A percentile compares a stretch with the other conserved stretches of the same genome.
These are phyloP conservation scores for Penicillium concentricum DNA, from an alignment of 2,329 filamentous ascomycete genomes.

Conservation along the genomic window DNA sequence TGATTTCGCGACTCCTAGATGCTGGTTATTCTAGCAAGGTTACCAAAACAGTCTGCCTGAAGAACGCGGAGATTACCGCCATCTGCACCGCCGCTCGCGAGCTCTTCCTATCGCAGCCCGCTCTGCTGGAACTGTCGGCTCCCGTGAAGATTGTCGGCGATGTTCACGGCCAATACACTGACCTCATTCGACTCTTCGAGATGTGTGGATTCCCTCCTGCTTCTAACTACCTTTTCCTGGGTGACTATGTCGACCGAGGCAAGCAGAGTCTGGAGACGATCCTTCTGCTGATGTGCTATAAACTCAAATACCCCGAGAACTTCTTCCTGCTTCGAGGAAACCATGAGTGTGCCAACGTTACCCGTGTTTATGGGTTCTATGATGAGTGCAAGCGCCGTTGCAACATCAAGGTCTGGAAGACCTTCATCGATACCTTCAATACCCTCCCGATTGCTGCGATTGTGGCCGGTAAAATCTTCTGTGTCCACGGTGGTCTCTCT, in stretches of 20 bases:
- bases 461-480: constrained; percentile 96
- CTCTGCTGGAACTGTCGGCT: constrained; percentile 84
- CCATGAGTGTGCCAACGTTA: constrained; percentile 96
- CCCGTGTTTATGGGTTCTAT: constrained; percentile 94
- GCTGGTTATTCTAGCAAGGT: constrained; percentile 95
- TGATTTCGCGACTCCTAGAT: constrained; percentile 91
- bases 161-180: constrained; percentile 94
- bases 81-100: constrained; percentile 89
- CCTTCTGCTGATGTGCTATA: constrained; percentile 88
- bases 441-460: constrained; percentile 93
- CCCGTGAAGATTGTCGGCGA: constrained; percentile 98
- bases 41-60: constrained; percentile 94
- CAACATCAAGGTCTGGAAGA: constrained; percentile 98
- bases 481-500: constrained; percentile 91
- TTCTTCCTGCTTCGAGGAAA: constrained; percentile 94
- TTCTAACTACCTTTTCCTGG: constrained; percentile 89
- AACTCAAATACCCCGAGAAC: constrained; percentile 95
- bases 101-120: constrained; percentile 85
- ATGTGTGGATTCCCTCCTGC: constrained; percentile 96
- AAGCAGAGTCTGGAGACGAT: constrained; percentile 97
- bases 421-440: constrained; percentile 95
- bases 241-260: constrained; percentile 93
- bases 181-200: constrained; percentile 94
- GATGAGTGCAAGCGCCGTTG: constrained; percentile 95
- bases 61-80: constrained; percentile 94